Base-by-base conservation (phyloP, 139 green algal genomes). In the Tetradesmus obliquus region DNA sequence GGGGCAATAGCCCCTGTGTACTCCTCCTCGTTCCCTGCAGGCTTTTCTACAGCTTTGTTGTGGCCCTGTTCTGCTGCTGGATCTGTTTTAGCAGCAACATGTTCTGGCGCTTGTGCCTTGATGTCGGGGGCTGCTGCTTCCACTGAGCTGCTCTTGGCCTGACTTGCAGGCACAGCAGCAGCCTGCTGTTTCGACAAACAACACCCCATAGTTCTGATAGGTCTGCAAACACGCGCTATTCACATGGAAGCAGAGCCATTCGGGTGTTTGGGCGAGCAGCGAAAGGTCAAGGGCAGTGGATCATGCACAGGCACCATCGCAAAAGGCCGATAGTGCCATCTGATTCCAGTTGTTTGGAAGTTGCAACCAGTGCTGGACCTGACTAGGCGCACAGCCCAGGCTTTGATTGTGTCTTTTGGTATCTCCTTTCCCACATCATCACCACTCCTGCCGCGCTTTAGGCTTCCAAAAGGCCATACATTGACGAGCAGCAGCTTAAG, bases 1-100 rank as follows among this genome's bases (percentile, higher is more conserved):
- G 94, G 94, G 55, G 89, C 45, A 13, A 84, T 80, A 19, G 95
- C 88, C 3, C 93, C 95, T 2, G 32, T 13, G 20, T 94, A 94
- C 58, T 88, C 82, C 20, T 91, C 19, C 60, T 51, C n/a, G 62
- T 51, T 32, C 60, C 4, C 5, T 5, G 7, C 24, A 1, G 84
- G 62, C n/a, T 53, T 57, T 17, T 55, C 79, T 13, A 9, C 45
- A 62, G 13, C 76, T 58, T 55, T 15, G 32, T 13, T 86, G 53
- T 45, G 32, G 32, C 15, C 55, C 32, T 79, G 20, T 8, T 22
- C 20, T 69, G 55, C 71, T 54, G 53, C 13, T 60, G 66, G 6
- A 13, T 32, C 85, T 17, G 45, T 13, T 74, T 55, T 17, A 15
- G 76, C 76, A 54, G 76, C 76, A 76, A 5, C 66, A 76, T 76